Percentiles rank a stretch among this genome's conserved stretches.
These are phyloP conservation scores for Ophiocordyceps camponoti-leonardi DNA, from an alignment of 2,329 filamentous ascomycete species.

Conservation along the genomic window DNA sequence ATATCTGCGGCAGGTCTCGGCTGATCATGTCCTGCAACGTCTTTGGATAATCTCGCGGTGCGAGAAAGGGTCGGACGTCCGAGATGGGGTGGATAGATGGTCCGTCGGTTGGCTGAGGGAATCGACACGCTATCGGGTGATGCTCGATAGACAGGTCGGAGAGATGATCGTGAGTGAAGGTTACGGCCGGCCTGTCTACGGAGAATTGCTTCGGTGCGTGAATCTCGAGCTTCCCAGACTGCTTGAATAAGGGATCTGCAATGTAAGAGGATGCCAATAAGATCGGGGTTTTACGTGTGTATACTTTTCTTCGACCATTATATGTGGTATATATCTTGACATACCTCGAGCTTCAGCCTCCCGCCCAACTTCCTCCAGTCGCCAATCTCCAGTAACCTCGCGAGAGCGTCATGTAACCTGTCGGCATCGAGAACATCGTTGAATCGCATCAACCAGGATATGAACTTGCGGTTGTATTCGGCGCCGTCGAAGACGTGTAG, in stretches of 20 bases:
- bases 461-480: constrained; percentile 5
- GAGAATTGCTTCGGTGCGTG: constrained; percentile 15
- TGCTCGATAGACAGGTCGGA: constrained; percentile 18
- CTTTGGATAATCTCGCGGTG: constrained; percentile 3
- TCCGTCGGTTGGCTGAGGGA: constrained; percentile 14
- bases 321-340: no score
- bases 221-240: constrained; percentile 10
- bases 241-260: no score
- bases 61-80: constrained; percentile 5
- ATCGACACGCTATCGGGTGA: constrained; percentile 20
- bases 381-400: constrained; percentile 19
- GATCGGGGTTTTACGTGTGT: no score
- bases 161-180: constrained; percentile 17
- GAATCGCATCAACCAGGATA: constrained; percentile 21
- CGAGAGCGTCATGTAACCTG: constrained; percentile 17
- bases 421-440: constrained; percentile 26
- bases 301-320: no score
- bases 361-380: constrained; percentile 30
- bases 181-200: constrained; percentile 17
- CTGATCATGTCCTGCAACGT: constrained; percentile 22
- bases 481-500: constrained; percentile 15
- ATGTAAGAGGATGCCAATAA: no score
- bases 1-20: constrained; percentile 25
- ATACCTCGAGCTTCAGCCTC: constrained; percentile 12
- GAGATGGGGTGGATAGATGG: constrained; percentile 5